Evolutionary conservation across 192 early-diverging fungal genomes (phyloP).

Genomic region (Coemansia sp.): DNA sequence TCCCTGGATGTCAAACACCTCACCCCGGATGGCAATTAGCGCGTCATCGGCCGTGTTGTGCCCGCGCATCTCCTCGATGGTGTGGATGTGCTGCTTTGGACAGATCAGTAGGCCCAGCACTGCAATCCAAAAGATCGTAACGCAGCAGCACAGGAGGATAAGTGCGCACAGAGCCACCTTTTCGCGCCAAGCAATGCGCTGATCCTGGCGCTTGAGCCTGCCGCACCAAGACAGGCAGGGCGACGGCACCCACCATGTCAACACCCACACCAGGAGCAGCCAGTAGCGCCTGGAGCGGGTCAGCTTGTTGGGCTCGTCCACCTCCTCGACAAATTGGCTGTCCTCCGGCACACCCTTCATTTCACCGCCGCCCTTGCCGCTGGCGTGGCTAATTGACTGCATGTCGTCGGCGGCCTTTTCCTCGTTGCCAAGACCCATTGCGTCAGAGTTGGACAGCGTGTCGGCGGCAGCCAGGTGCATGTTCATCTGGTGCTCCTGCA

Average conservation of each 20-base stretch:
- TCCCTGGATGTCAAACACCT: constrained; percentile 79
- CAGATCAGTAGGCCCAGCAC: constrained; percentile 75
- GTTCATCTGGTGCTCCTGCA: constrained; percentile 49
- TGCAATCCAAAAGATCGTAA: constrained; percentile 87
- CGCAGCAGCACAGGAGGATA: constrained; percentile 74
- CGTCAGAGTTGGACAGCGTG: constrained; percentile 12
- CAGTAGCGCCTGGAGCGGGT: constrained; percentile 65
- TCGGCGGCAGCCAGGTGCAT: constrained; percentile 23
- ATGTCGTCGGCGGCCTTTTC: constrained; percentile 52
- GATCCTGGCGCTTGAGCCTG: constrained; percentile 76
- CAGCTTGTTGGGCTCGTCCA: constrained; percentile 56
- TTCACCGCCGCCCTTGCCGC: constrained; percentile 33
- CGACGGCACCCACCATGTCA: constrained; percentile 80
- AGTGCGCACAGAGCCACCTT: constrained; percentile 91
- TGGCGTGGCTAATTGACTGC: constrained; percentile 20
- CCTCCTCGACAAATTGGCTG: constrained; percentile 48
- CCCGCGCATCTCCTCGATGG: constrained; percentile 63
- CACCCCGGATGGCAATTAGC: constrained; percentile 75
- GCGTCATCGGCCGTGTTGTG: constrained; percentile 64
- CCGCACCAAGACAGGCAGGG: constrained; percentile 72
- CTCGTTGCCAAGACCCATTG: constrained; percentile 36
- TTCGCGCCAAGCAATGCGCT: constrained; percentile 96
- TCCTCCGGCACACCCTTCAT: constrained; percentile 42
- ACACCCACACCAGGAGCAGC: constrained; percentile 79
- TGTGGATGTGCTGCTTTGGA: constrained; percentile 75